phyloP scores from a whole-genome alignment of 768 basidiomycete genomes.

The Tubosaeta sp. region DNA sequence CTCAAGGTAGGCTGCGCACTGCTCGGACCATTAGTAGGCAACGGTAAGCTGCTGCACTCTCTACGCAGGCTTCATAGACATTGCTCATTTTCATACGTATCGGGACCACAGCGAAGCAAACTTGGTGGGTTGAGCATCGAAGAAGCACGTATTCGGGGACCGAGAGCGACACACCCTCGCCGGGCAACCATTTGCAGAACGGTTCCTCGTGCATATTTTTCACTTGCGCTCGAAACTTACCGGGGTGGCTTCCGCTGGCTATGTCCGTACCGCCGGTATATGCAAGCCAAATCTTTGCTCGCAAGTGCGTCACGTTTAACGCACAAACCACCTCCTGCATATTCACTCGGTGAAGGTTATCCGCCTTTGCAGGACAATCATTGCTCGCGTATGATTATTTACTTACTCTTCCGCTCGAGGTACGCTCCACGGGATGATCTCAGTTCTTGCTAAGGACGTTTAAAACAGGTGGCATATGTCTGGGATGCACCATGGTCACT shows the following conservation, averaged over 20 bases:
- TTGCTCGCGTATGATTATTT: slow-evolving; percentile 26
- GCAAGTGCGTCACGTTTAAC: background rate
- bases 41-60: background rate
- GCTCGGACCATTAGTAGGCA: background rate
- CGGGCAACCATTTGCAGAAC: background rate
- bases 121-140: background rate
- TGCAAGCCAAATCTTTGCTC: background rate
- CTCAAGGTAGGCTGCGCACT: background rate
- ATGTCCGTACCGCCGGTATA: slow-evolving; percentile 1
- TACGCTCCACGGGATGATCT: background rate
- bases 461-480: slow-evolving; percentile 10
- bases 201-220: background rate
- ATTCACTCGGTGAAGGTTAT: slow-evolving; percentile 4
- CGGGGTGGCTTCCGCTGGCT: background rate
- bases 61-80: background rate
- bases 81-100: background rate
- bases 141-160: background rate
- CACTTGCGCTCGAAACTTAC: background rate
- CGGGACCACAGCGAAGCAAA: background rate
- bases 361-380: slow-evolving; percentile 15
- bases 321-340: background rate
- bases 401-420: slow-evolving; percentile 26
- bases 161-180: background rate
- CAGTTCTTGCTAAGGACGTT: background rate
- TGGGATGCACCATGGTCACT: slow-evolving; percentile 17